Conservation (phyloP, 2,329 filamentous ascomycete genomes). For the Nemania abortiva region DNA sequence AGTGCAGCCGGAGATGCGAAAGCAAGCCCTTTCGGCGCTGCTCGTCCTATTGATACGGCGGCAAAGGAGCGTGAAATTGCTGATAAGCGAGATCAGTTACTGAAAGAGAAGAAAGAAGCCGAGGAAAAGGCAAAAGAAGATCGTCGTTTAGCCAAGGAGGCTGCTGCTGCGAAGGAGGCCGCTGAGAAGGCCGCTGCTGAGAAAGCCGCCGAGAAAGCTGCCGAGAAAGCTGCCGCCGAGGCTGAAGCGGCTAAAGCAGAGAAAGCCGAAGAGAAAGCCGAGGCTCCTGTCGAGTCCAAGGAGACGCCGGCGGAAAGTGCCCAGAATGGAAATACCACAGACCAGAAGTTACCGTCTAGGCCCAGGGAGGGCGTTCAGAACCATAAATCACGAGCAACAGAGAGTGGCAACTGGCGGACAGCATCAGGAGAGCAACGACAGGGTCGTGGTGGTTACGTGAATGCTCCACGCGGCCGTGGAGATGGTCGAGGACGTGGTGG, state of each 20-base stretch:
- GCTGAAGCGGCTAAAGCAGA: slow-evolving; percentile 52
- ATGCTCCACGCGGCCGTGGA: slow-evolving; percentile 50
- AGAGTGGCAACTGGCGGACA: slow-evolving; percentile 72
- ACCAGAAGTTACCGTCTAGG: slow-evolving; percentile 62
- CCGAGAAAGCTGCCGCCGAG: slow-evolving; percentile 42
- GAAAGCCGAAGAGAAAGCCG: slow-evolving; percentile 52
- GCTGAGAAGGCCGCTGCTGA: slow-evolving; percentile 49
- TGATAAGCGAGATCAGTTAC: slow-evolving; percentile 80
- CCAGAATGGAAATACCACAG: slow-evolving; percentile 54
- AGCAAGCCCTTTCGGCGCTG: slow-evolving; percentile 92
- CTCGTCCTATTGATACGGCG: slow-evolving; percentile 92
- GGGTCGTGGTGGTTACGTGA: slow-evolving; percentile 50
- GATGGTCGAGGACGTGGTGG: slow-evolving; percentile 59
- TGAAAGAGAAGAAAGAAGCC: slow-evolving; percentile 86
- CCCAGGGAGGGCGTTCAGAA: slow-evolving; percentile 60
- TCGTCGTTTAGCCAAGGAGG: slow-evolving; percentile 72
- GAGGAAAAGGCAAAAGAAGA: slow-evolving; percentile 89
- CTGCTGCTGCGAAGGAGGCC: slow-evolving; percentile 68
- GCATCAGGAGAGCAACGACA: slow-evolving; percentile 61
- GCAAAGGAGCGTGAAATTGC: slow-evolving; percentile 90
- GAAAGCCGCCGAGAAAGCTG: slow-evolving; percentile 55
- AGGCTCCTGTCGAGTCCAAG: slow-evolving; percentile 47
- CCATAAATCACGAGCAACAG: slow-evolving; percentile 66
- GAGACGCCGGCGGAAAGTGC: slow-evolving; percentile 34
- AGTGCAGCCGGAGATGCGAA: slow-evolving; percentile 76